A percentile compares a stretch with the other conserved stretches of the same genome.
Conservation (phyloP, 148 eudicot genomes). For the Heliosperma pusillum region DNA sequence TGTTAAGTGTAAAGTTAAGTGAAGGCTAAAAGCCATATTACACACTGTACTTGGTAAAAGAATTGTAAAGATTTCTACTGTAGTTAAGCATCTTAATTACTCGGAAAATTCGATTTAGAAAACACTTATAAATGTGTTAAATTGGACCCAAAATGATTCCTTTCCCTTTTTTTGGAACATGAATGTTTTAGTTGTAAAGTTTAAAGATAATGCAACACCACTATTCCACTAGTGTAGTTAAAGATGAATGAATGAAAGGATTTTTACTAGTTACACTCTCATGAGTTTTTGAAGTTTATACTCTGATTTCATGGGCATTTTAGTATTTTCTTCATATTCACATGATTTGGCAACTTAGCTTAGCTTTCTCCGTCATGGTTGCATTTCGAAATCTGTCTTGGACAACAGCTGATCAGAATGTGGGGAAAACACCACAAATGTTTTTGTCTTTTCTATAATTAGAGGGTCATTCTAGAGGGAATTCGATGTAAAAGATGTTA, state of each 20-base stretch:
- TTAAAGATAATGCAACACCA: conserved; percentile 14
- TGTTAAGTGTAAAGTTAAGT: too few relatives aligned
- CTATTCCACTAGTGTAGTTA: conserved; percentile 4
- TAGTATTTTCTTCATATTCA: neutral
- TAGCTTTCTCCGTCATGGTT: conserved; percentile 2
- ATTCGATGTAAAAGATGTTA: conserved; percentile 10
- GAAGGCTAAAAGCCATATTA: too few relatives aligned
- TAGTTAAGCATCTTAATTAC: conserved; percentile 10
- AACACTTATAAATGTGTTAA: neutral
- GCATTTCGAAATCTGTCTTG: neutral
- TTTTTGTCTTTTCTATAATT: neutral
- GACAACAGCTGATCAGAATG: neutral
- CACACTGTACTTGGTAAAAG: conserved; percentile 9
- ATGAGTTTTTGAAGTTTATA: neutral
- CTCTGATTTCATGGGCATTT: conserved; percentile 1
- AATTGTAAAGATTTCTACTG: conserved; percentile 7
- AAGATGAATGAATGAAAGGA: conserved; percentile 5
- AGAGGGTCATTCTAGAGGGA: conserved; percentile 4
- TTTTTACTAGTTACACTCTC: neutral
- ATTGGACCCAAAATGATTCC: neutral
- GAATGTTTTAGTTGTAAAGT: conserved; percentile 20
- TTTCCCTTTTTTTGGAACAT: conserved; percentile 3
- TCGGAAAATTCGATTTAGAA: conserved; percentile 8
- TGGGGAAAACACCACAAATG: conserved; percentile 4
- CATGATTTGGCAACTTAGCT: neutral